phyloP scores from a whole-genome alignment of 345 rosid genomes.

The Ceriops decandra region DNA sequence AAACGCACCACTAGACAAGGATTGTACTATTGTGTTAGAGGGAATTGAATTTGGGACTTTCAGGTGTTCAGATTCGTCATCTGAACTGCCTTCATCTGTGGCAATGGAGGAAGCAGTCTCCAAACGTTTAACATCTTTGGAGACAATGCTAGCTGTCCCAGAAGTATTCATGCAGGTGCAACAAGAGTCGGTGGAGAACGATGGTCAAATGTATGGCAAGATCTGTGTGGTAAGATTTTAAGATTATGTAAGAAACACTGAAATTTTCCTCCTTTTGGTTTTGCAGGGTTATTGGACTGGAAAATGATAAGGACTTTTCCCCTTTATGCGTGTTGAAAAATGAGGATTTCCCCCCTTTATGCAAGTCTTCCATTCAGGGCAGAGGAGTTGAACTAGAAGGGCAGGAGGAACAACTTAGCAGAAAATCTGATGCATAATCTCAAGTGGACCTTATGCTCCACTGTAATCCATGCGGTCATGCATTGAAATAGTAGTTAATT shows the following conservation, averaged over 20 bases:
- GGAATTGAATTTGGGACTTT: conserved; percentile 26
- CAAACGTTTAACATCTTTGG: conserved; percentile 23
- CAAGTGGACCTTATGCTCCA: too few relatives aligned
- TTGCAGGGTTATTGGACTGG: conserved; percentile 27
- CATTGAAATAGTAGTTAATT: too few relatives aligned
- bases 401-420: too few relatives aligned
- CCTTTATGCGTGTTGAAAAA: conserved; percentile 22
- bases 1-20: conserved; percentile 13
- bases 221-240: background rate
- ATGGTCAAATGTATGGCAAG: conserved; percentile 24
- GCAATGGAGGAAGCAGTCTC: conserved; percentile 16
- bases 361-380: too few relatives aligned
- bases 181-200: conserved; percentile 11
- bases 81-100: conserved; percentile 16
- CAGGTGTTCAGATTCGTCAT: conserved; percentile 9
- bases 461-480: too few relatives aligned
- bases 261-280: background rate
- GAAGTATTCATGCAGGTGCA: conserved; percentile 11
- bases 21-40: background rate
- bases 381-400: too few relatives aligned
- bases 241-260: background rate
- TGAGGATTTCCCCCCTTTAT: conserved; percentile 26
- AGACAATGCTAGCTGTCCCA: conserved; percentile 8
- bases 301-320: conserved; percentile 31
- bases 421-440: too few relatives aligned